Conservation (phyloP, 2,329 filamentous ascomycete species). For the Neoascochyta sp. region DNA sequence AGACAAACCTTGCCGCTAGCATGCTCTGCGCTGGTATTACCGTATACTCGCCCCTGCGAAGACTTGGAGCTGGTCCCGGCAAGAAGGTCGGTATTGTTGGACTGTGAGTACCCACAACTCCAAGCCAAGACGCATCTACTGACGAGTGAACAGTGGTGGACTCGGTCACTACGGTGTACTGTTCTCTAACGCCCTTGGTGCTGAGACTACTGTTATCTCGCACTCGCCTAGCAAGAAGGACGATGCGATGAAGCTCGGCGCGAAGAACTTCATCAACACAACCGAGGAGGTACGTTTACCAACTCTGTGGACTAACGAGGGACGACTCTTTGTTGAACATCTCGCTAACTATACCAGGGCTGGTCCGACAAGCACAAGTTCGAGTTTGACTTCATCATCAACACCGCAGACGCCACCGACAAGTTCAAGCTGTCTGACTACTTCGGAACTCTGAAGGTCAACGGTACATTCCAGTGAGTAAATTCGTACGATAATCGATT, state of each 20-base stretch:
- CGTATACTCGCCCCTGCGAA: constrained; percentile 71
- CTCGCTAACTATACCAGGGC: too few relatives aligned
- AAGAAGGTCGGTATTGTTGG: constrained; percentile 76
- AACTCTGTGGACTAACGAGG: too few relatives aligned
- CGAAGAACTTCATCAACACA: constrained; percentile 58
- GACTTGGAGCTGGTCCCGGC: constrained; percentile 70
- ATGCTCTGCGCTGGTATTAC: constrained; percentile 86
- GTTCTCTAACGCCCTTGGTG: constrained; percentile 53
- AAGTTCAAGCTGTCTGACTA: constrained; percentile 69
- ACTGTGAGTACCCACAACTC: constrained; percentile 41
- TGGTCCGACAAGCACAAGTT: constrained; percentile 55
- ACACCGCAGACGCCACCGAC: constrained; percentile 66
- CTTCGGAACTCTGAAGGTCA: constrained; percentile 74
- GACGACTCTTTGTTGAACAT: too few relatives aligned
- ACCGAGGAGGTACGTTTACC: too few relatives aligned
- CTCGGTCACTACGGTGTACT: constrained; percentile 51
- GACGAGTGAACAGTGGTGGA: constrained; percentile 39
- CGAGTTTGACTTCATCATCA: constrained; percentile 73
- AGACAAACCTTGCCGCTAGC: constrained; percentile 60
- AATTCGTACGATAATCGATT: too few relatives aligned
- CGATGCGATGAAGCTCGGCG: constrained; percentile 57
- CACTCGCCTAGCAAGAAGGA: constrained; percentile 58
- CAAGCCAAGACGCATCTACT: constrained; percentile 3
- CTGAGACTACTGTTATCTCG: constrained; percentile 60
- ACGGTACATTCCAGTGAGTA: constrained; percentile 77